Conservation (phyloP, 768 basidiomycete species). For the Tricholoma saponaceum region DNA sequence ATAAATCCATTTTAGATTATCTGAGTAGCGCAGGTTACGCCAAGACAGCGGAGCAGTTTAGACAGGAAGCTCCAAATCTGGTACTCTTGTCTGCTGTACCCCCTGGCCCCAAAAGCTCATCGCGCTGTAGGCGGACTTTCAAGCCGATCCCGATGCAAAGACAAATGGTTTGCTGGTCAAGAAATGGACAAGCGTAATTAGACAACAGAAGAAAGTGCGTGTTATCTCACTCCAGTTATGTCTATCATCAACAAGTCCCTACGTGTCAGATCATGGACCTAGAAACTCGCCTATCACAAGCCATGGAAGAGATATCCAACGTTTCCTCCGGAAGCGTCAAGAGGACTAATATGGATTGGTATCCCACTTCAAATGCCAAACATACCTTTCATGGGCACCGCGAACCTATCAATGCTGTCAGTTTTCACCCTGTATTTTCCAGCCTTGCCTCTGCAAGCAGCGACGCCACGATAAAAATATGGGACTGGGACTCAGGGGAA, state of each 20-base stretch:
- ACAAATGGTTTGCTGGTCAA: conserved; percentile 61
- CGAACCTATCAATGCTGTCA: conserved; percentile 50
- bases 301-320: conserved; percentile 29
- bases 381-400: conserved; percentile 53
- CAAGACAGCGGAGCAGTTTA: conserved; percentile 29
- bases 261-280: conserved; percentile 54
- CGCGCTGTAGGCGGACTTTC: conserved; percentile 19
- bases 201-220: conserved; percentile 75
- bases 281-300: conserved; percentile 47
- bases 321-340: conserved; percentile 4
- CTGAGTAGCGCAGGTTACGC: conserved; percentile 25
- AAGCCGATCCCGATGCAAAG: conserved; percentile 21
- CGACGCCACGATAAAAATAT: conserved; percentile 67
- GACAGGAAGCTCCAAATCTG: conserved; percentile 20
- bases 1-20: conserved; percentile 34
- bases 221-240: neutral
- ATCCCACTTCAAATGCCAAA: conserved; percentile 44
- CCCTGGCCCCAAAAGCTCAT: neutral
- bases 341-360: conserved; percentile 36
- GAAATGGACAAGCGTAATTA: conserved; percentile 82
- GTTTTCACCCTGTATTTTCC: conserved; percentile 72
- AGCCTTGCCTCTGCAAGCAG: conserved; percentile 62
- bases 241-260: neutral
- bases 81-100: conserved; percentile 6
- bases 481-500: conserved; percentile 80